Evolutionary conservation across 2,329 filamentous ascomycete species (phyloP).

Genomic region (Dichotomopilus funicola): DNA sequence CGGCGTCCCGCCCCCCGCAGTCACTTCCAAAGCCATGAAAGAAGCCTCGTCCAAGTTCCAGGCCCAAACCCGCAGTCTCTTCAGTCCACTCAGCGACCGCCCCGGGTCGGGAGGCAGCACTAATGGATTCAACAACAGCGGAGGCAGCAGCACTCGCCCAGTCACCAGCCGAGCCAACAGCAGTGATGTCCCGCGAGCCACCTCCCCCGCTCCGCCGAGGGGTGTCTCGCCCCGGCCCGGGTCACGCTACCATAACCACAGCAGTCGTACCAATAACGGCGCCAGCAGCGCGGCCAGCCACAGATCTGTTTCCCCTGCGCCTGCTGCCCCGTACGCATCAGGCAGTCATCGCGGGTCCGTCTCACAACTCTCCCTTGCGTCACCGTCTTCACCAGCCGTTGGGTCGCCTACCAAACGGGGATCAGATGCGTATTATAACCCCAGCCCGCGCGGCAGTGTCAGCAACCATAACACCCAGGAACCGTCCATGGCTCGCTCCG

Average conservation of each 20-base stretch:
- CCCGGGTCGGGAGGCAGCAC: slow-evolving; percentile 30
- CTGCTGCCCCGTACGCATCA: slow-evolving; percentile 54
- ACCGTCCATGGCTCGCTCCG: slow-evolving; percentile 1
- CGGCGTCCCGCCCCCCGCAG: slow-evolving; percentile 83
- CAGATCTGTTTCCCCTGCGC: slow-evolving; percentile 14
- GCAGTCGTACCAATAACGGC: not conserved
- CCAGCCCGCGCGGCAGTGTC: slow-evolving; percentile 3
- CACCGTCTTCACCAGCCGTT: no score
- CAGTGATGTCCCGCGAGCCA: slow-evolving; percentile 50
- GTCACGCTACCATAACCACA: not conserved
- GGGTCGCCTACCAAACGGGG: no score
- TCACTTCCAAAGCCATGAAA: slow-evolving; percentile 92
- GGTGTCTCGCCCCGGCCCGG: slow-evolving; percentile 34
- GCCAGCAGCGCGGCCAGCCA: slow-evolving; percentile 25
- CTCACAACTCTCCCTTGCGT: not conserved
- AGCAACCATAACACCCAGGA: slow-evolving; percentile 12
- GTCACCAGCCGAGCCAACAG: slow-evolving; percentile 47
- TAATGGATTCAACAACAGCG: slow-evolving; percentile 26
- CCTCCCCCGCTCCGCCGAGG: slow-evolving; percentile 57
- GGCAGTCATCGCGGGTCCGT: slow-evolving; percentile 30
- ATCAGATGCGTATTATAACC: no score
- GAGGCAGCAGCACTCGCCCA: slow-evolving; percentile 35
- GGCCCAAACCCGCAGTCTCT: slow-evolving; percentile 75
- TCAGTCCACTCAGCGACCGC: slow-evolving; percentile 37
- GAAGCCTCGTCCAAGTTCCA: slow-evolving; percentile 86